phyloP scores from a whole-genome alignment of 345 rosid genomes.

The Aquilaria yunnanensis region DNA sequence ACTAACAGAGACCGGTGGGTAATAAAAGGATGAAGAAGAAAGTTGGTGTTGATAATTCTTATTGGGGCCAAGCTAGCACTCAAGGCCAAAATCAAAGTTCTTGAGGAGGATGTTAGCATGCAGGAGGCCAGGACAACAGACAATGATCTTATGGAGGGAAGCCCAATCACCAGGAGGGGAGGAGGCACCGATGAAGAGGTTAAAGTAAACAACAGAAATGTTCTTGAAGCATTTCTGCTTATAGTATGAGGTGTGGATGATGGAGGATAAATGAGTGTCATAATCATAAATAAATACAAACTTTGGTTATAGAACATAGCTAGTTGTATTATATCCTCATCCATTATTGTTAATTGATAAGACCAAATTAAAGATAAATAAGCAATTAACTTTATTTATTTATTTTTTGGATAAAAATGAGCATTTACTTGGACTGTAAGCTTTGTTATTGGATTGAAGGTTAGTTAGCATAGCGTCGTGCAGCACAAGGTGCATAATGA shows the following conservation, averaged over 20 bases:
- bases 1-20: too few relatives aligned
- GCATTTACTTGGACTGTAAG: too few relatives aligned
- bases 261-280: constrained; percentile 58
- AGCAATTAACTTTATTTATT: too few relatives aligned
- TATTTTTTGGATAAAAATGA: too few relatives aligned
- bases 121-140: constrained; percentile 86
- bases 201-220: constrained; percentile 63
- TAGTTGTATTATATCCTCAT: too few relatives aligned
- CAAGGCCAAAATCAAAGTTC: constrained; percentile 89
- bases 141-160: constrained; percentile 68
- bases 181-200: constrained; percentile 34
- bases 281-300: too few relatives aligned
- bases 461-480: too few relatives aligned
- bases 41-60: constrained; percentile 21
- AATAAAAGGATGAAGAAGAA: neutral
- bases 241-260: constrained; percentile 66
- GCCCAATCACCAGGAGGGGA: constrained; percentile 61
- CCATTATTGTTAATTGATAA: too few relatives aligned
- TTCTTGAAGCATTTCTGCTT: constrained; percentile 43
- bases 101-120: constrained; percentile 87
- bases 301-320: too few relatives aligned
- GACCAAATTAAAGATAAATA: too few relatives aligned
- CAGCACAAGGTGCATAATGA: too few relatives aligned
- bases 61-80: constrained; percentile 86
- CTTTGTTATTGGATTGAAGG: too few relatives aligned